phyloP scores from a whole-genome alignment of 2,329 filamentous ascomycete species.

The Colletotrichum godetiae region DNA sequence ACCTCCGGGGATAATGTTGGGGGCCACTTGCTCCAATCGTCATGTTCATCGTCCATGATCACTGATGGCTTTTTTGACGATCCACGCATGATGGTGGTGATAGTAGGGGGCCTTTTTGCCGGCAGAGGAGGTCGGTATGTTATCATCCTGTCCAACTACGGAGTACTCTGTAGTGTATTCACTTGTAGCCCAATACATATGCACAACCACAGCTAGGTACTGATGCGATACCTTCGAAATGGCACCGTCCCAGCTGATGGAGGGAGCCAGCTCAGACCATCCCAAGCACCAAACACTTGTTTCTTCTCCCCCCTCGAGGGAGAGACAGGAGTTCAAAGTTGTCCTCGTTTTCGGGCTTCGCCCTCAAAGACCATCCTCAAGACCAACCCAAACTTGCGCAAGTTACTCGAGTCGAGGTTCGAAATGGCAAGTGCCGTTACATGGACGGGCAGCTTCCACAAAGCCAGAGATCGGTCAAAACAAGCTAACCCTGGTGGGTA shows the following conservation, averaged over 20 bases:
- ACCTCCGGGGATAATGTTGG: conserved; percentile 4
- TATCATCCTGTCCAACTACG: not conserved
- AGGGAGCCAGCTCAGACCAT: not conserved
- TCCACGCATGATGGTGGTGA: not conserved
- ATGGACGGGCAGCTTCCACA: conserved; percentile 9
- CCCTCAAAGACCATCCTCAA: not conserved
- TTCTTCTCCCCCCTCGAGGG: conserved; percentile 3
- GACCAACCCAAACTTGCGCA: conserved; percentile 3
- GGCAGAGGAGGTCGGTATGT: not conserved
- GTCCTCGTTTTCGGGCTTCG: not conserved
- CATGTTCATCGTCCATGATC: not conserved
- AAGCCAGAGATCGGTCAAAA: conserved; percentile 33
- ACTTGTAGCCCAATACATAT: not conserved
- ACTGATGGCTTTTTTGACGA: not conserved
- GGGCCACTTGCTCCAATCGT: not conserved
- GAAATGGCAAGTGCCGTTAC: conserved; percentile 6
- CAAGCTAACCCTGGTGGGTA: conserved; percentile 28
- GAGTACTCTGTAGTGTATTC: not conserved
- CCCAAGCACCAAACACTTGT: not conserved
- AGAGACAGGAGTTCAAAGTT: not conserved
- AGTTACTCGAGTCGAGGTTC: not conserved
- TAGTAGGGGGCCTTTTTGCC: not conserved
- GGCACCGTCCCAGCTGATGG: not conserved
- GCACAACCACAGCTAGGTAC: not conserved
- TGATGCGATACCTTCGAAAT: not conserved